Percentiles rank a stretch among this genome's conserved stretches.
Conservation (phyloP, 768 basidiomycete genomes). For the Naganishia kalamii region DNA sequence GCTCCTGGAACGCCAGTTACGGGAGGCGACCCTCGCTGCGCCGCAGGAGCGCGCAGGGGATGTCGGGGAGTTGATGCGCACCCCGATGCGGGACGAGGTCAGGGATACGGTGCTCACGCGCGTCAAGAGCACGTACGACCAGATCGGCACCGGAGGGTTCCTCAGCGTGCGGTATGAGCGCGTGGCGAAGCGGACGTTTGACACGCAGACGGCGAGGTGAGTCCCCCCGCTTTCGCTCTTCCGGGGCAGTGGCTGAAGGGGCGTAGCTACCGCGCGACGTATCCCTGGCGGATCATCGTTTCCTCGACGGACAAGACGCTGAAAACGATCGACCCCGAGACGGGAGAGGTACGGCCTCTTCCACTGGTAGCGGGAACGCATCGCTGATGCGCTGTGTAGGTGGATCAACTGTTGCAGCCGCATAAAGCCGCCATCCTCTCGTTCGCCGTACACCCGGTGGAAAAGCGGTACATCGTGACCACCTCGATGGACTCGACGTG, state of each 20-base stretch:
- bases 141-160: slow-evolving; percentile 36
- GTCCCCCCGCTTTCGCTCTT: slow-evolving; percentile 8
- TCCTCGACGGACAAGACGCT: slow-evolving; percentile 42
- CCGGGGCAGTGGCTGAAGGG: not conserved
- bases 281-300: slow-evolving; percentile 30
- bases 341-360: slow-evolving; percentile 34
- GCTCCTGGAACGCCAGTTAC: slow-evolving; percentile 16
- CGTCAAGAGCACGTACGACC: slow-evolving; percentile 34
- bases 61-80: slow-evolving; percentile 28
- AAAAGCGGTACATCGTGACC: slow-evolving; percentile 38
- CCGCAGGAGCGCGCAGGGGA: slow-evolving; percentile 28
- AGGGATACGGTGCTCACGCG: slow-evolving; percentile 31
- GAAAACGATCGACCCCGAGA: slow-evolving; percentile 33
- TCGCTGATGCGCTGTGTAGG: slow-evolving; percentile 21
- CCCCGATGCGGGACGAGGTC: slow-evolving; percentile 12
- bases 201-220: slow-evolving; percentile 36
- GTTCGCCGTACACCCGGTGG: slow-evolving; percentile 36
- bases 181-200: slow-evolving; percentile 35
- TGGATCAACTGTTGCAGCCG: slow-evolving; percentile 34
- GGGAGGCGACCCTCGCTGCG: slow-evolving; percentile 5
- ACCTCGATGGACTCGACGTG: slow-evolving; percentile 46
- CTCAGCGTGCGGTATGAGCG: slow-evolving; percentile 27
- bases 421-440: slow-evolving; percentile 40
- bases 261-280: slow-evolving; percentile 18
- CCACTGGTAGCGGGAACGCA: not conserved